Evolutionary conservation across 805 yeast genomes (phyloP).

Genomic region (Yamadazyma philogaea): DNA sequence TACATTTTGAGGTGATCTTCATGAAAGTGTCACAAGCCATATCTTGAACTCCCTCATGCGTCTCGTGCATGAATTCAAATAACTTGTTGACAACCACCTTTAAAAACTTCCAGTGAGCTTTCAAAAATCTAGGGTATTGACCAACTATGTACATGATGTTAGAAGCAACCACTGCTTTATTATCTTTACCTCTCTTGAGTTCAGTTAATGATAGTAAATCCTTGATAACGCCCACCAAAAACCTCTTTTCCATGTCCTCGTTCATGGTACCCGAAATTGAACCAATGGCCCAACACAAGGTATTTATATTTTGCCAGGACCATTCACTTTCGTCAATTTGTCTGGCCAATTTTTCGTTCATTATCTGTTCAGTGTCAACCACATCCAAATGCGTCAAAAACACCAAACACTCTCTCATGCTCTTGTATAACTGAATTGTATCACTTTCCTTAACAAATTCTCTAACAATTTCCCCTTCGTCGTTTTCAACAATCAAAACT

Average conservation of each 20-base stretch:
- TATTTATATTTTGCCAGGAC: conserved; percentile 98
- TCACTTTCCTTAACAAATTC: conserved; percentile 96
- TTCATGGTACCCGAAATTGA: conserved; percentile 98
- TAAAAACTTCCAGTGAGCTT: conserved; percentile 97
- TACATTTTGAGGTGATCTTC: conserved; percentile 92
- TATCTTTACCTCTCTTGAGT: conserved; percentile 94
- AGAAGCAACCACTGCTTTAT: conserved; percentile 99
- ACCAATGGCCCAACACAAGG: conserved; percentile 99
- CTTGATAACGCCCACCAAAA: conserved; percentile 88
- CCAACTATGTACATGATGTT: conserved; percentile 99
- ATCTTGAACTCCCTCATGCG: conserved; percentile 99
- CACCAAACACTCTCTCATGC: conserved; percentile 93
- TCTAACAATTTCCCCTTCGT: conserved; percentile 98
- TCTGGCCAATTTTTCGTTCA: conserved; percentile 85
- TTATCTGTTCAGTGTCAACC: conserved; percentile 86
- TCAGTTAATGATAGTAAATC: conserved; percentile 90
- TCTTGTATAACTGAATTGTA: conserved; percentile 91
- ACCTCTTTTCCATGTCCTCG: conserved; percentile 94
- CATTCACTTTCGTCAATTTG: conserved; percentile 97
- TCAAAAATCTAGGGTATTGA: conserved; percentile 94
- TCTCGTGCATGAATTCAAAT: conserved; percentile 98
- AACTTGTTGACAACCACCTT: conserved; percentile 93
- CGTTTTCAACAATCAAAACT: conserved; percentile 93
- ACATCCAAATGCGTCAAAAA: conserved; percentile 95
- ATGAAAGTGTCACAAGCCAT: conserved; percentile 99